Base-by-base conservation (phyloP, 805 yeast species). In the Candida methanosorbosa region DNA sequence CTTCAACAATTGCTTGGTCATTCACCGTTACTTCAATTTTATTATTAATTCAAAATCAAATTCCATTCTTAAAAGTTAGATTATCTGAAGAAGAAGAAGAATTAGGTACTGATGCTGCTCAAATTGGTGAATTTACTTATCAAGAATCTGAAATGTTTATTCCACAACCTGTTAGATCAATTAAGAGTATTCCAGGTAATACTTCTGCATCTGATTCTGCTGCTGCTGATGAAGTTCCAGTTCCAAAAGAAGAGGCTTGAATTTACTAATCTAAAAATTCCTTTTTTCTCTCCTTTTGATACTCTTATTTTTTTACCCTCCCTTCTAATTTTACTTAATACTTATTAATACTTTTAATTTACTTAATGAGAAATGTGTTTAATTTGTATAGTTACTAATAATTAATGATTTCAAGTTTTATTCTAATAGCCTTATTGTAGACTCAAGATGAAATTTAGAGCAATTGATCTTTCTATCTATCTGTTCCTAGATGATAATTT, bases 81-180 rank as follows among this genome's bases (percentile, higher is more conserved):
- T 72, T 87, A 49, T 71, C 77, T 44, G 83, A 82, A 50, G 95
- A 87, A 42, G 90, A 82, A 57, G 97, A 90, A 63, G 75, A 79
- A 44, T 54, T 78, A 46, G 97, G 97, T 41, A 80, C 92, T 21
- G 98, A 90, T 61, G 70, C 79, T 42, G 78, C 86, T 16, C 87
- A 88, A 66, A 85, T 87, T 52, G 96, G 96, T 48, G 97, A 88
- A 61, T 78, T 75, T 56, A 83, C 94, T 39, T 83, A 71, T 56
- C 63, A 64, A 44, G 85, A 78, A 44, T 79, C 77, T 29, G 72
- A 69, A 37, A 70, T 69, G 45, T 82, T 70, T 61, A 76, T 81
- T 38, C 78, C 87, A 45, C 87, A 82, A 64, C 92, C 94, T 43
- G 68, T 80, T 40, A 76, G 90, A 66, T 78, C 86, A 24, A 44